Conservation (phyloP, 1,284 basidiomycete genomes). For the Marasmius tenuissimus region DNA sequence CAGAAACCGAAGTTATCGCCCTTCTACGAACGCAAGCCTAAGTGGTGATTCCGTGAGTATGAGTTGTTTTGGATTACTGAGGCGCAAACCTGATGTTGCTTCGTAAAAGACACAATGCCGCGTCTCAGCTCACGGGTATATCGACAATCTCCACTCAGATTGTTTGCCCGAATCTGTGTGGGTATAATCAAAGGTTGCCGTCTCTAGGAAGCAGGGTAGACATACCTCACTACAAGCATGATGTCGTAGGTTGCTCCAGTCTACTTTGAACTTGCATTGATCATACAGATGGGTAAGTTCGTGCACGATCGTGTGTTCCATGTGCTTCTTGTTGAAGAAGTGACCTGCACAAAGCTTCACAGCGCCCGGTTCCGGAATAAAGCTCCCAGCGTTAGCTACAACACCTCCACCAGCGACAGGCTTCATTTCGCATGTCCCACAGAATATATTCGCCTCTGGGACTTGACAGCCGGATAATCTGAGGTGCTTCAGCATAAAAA, state of each 20-base stretch:
- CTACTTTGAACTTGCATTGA: constrained; percentile 90
- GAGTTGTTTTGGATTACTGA: constrained; percentile 4
- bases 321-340: constrained; percentile 80
- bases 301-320: constrained; percentile 92
- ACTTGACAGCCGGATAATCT: constrained; percentile 69
- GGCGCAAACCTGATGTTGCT: constrained; percentile 84
- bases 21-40: constrained; percentile 89
- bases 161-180: constrained; percentile 88
- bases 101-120: constrained; percentile 77
- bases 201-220: constrained; percentile 14
- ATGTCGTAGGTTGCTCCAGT: constrained; percentile 89
- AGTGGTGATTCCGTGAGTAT: neutral
- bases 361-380: constrained; percentile 72
- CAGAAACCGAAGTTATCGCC: constrained; percentile 79
- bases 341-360: constrained; percentile 84
- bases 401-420: constrained; percentile 1
- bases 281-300: constrained; percentile 98
- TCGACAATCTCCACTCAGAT: constrained; percentile 89
- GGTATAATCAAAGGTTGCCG: neutral
- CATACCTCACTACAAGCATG: constrained; percentile 94
- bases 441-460: constrained; percentile 73
- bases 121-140: constrained; percentile 81
- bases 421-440: constrained; percentile 73
- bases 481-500: constrained; percentile 89
- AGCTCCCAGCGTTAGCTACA: constrained; percentile 72